Evolutionary conservation across 371 early-diverging fungal genomes (phyloP), one percentile per base, ranked within the genome.

Genomic region (Mucor sp.): DNA sequence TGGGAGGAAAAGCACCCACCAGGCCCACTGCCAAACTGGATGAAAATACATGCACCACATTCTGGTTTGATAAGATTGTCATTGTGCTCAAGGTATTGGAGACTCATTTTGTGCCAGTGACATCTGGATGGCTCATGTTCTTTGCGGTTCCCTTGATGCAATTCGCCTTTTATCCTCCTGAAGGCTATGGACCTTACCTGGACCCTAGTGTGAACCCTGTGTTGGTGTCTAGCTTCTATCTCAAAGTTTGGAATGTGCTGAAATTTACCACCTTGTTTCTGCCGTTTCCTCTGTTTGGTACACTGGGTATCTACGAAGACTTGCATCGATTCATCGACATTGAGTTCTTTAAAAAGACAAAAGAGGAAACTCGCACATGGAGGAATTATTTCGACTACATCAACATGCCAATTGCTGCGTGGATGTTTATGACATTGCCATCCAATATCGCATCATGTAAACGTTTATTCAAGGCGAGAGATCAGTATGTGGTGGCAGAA

Each of bases 41-140:
- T 6, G 53, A 53, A 27, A 53, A 53, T 53, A 12, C 15, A 2
- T 53, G 53, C 25, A 27, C 53, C 2, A 25, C 53, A 27, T 53
- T 53, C 23, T 53, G 53, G 53, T 60, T 60, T 60, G 66, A 83
- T 15, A 75, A 81, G 55, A 82, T 87, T 35, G 76, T 91, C 56
- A 50, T 92, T 56, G 91, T 91, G 3, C 73, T 81, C 17, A 71
- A 79, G 21, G 79, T 64, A n/a, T 21, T 85, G 39, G 85, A 85
- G 65, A 82, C 85, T 8, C 85, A 85, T 67, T 76, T 85, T 74
- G 77, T 85, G 27, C 83, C 83, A 6, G 76, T 74, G 7, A 81
- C 82, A 27, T 83, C 85, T 7, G 85, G 85, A 6, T 85, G 85
- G 85, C 71, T 85, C 19, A 85, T 85, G 84, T 81, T 85, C 70